phyloP scores from a whole-genome alignment of 1,139 yeast species.

The Magnusiomyces sp. region DNA sequence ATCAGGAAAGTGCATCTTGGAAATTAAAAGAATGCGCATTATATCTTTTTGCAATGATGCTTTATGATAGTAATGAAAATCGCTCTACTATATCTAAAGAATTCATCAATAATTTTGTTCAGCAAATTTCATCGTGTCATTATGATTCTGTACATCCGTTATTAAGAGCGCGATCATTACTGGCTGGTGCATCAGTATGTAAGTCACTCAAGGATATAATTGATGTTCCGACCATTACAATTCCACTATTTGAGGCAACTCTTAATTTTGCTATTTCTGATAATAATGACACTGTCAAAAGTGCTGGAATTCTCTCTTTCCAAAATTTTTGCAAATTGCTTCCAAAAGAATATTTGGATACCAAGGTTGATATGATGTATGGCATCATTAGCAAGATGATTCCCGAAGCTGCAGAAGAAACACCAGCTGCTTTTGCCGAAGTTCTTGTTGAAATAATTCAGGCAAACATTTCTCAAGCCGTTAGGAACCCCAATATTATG shows the following conservation, averaged over 20 bases:
- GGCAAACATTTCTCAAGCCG: conserved; percentile 34
- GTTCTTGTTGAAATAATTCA: conserved; percentile 50
- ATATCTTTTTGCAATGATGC: conserved; percentile 13
- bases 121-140: conserved; percentile 11
- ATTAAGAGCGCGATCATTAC: conserved; percentile 22
- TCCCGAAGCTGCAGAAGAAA: conserved; percentile 69
- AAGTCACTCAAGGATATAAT: conserved; percentile 14
- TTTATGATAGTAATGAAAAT: conserved; percentile 14
- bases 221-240: conserved; percentile 11
- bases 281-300: conserved; percentile 17
- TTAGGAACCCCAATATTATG: conserved; percentile 38
- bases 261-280: conserved; percentile 16
- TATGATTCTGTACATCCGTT: conserved; percentile 12
- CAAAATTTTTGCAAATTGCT: conserved; percentile 15
- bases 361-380: conserved; percentile 9
- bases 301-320: conserved; percentile 20
- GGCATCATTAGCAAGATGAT: conserved; percentile 39
- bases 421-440: conserved; percentile 70
- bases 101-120: conserved; percentile 13
- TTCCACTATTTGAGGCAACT: conserved; percentile 17
- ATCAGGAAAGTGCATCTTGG: conserved; percentile 8
- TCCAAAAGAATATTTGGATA: conserved; percentile 14
- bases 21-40: conserved; percentile 16
- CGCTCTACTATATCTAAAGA: conserved; percentile 13
- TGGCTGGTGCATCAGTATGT: conserved; percentile 18